Evolutionary conservation across 331 rosid species (phyloP), one percentile per base, ranked within the genome.

Genomic region (Quercus phellos): DNA sequence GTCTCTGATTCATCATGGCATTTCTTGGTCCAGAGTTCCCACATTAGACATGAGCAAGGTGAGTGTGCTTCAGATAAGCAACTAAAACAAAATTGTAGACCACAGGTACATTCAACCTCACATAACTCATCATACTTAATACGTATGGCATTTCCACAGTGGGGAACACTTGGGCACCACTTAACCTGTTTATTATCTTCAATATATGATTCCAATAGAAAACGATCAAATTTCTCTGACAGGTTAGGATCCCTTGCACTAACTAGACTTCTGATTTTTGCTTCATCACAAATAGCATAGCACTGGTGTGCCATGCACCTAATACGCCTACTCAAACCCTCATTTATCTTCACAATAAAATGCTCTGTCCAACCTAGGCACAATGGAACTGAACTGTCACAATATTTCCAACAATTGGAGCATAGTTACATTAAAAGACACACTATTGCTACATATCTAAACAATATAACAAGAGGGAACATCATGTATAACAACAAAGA

Each of bases 161-260:
- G 85, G 51, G 88, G 88, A 75, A 75, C 73, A 66, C 88, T 85
- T 3, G 85, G 88, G 59, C 88, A 85, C 88, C 85, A 81, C 54
- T 81, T 81, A 55, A 85, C 85, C 79, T 59, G 75, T 67, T 70
- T 74, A 58, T 85, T 85, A 51, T 85, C 88, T 60, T 85, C 88
- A 75, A 85, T 85, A 75, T 81, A 85, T 26, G 88, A 85, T 58
- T 85, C 88, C 4, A 81, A 67, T 55, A 85, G 88, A 74, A 85
- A 85, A 54, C 88, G 85, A 16, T 81, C 88, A 78, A 85, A 85
- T 69, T 81, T 81, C 79, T 78, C 83, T 16, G 83, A 83, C 68
- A 81, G 56, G 27, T 17, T 29, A 34, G 81, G 81, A 78, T 81
- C 79, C 46, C 79, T 85, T 17, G 51, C 79, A 71, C 70, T 56